A percentile compares a stretch with the other conserved stretches of the same genome.
Evolutionary conservation across 768 basidiomycete genomes (phyloP).

Genomic region (Tulasnella sp.): DNA sequence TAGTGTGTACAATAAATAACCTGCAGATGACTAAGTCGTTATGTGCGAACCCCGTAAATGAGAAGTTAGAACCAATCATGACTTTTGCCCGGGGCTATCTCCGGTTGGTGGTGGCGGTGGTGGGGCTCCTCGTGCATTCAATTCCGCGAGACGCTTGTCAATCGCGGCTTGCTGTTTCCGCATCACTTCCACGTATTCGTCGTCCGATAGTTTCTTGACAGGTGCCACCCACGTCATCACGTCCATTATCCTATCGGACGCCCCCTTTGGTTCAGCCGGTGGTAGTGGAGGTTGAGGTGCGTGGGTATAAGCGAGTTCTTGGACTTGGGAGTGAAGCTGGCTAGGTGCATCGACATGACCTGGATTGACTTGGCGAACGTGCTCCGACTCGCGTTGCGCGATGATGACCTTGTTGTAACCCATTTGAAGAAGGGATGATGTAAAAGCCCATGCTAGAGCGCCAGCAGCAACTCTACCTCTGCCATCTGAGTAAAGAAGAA

Average conservation of each 20-base stretch:
- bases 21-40: background rate
- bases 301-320: background rate
- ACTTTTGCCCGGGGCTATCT: background rate
- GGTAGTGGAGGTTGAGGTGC: background rate
- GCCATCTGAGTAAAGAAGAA: slow-evolving; percentile 51
- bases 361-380: background rate
- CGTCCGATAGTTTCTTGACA: slow-evolving; percentile 59
- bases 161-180: slow-evolving; percentile 55
- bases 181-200: slow-evolving; percentile 63
- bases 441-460: slow-evolving; percentile 53
- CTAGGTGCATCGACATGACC: background rate
- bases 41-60: background rate
- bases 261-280: slow-evolving; percentile 16
- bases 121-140: slow-evolving; percentile 36
- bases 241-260: slow-evolving; percentile 37
- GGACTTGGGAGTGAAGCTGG: slow-evolving; percentile 34
- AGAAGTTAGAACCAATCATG: background rate
- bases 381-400: background rate
- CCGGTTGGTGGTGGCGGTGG: background rate
- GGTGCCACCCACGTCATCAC: slow-evolving; percentile 45
- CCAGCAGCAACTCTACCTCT: slow-evolving; percentile 55
- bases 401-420: slow-evolving; percentile 54
- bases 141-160: slow-evolving; percentile 53
- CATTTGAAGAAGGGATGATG: slow-evolving; percentile 62
- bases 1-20: background rate